Evolutionary conservation across 1,284 basidiomycete species (phyloP), one percentile per base, ranked within the genome.

Genomic region (Coniferiporia weirii): DNA sequence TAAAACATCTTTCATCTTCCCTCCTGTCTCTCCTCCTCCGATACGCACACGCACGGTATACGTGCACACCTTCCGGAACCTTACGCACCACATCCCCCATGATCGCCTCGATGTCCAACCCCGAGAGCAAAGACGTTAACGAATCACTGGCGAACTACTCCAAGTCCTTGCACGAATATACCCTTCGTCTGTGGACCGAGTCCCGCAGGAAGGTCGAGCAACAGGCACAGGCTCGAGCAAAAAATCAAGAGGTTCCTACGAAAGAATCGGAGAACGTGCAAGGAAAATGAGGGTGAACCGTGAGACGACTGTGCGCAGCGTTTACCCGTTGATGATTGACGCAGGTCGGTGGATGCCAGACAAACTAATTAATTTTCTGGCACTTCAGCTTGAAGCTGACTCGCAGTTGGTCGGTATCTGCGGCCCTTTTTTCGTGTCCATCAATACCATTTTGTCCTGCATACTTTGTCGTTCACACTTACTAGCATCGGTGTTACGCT

Each of bases 141-240:
- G 22, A 61, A 36, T 58, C 56, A 9, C 52, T 62, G 13, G 54
- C 52, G 20, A 40, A 35, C 40, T 88, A 88, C 67, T 80, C 86
- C 12, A 80, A 79, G 63, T 77, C 84, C 47, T 71, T 88, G 40
- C 82, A 87, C 68, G 77, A 85, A 59, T 87, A 87, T 64, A 89
- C 85, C 36, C 78, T 87, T 56, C 76, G 69, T 45, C 75, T 86
- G 50, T 88, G 85, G 85, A 81, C 81, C 52, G 82, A 87, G 67
- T 84, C 85, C 10, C 75, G 83, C 65, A 77, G 79, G 64, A 68
- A 76, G 58, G 80, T 79, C 40, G 84, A 87, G 67, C 81, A 84
- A 67, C 75, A 74, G 65, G 73, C 76, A 17, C 71, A 72, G 51
- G 53, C 43, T 45, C 57, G 62, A 22, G 49, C 53, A 36, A 60